These are phyloP conservation scores for Porodaedalea pini DNA, from an alignment of 1,284 basidiomycete species.

Conservation along the genomic window DNA sequence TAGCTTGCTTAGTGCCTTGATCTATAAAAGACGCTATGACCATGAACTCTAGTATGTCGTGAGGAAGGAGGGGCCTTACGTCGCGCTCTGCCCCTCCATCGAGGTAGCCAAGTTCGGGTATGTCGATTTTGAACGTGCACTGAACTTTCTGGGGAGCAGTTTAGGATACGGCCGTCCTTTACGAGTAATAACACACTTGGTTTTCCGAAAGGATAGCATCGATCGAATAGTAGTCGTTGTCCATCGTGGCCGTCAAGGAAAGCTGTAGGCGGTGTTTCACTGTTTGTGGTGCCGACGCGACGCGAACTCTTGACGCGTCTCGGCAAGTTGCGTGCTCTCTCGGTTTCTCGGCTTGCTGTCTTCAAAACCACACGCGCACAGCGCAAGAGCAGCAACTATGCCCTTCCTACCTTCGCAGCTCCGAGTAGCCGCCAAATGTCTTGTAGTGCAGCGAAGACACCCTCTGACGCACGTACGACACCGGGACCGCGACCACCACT, in stretches of 20 bases:
- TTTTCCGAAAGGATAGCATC: constrained; percentile 88
- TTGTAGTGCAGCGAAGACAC: constrained; percentile 12
- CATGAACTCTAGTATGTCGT: background rate
- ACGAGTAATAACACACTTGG: constrained; percentile 48
- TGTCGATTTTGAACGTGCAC: constrained; percentile 82
- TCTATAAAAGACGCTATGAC: constrained; percentile 41
- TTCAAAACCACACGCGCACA: background rate
- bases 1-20: constrained; percentile 67
- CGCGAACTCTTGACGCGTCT: constrained; percentile 11
- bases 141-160: constrained; percentile 67
- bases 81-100: constrained; percentile 80
- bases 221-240: constrained; percentile 84
- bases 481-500: constrained; percentile 15
- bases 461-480: constrained; percentile 11
- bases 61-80: constrained; percentile 35
- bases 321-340: constrained; percentile 1
- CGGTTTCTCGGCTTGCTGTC: background rate
- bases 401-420: constrained; percentile 23
- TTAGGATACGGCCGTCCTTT: background rate
- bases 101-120: constrained; percentile 84
- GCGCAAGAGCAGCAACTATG: background rate
- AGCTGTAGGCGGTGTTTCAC: no score
- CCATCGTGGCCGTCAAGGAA: constrained; percentile 47
- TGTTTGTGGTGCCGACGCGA: constrained; percentile 12
- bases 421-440: constrained; percentile 18